Percentiles rank a stretch among this genome's conserved stretches.
phyloP scores from a whole-genome alignment of 31 red algal genomes.

The Endocladia muricata region DNA sequence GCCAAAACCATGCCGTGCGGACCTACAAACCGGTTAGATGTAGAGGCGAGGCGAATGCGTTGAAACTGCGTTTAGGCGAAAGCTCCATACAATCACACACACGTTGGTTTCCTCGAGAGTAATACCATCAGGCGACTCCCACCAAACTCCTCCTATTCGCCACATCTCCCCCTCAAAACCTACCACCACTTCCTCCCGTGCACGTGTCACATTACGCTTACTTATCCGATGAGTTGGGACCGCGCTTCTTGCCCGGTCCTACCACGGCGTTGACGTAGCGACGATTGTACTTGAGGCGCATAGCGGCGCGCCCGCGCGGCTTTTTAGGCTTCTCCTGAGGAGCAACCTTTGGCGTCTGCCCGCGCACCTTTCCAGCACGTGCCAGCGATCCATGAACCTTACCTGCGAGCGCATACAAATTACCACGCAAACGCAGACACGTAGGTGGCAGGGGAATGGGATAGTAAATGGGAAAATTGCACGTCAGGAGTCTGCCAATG shows the following conservation, averaged over 20 bases:
- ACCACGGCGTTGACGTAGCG: conserved; percentile 80
- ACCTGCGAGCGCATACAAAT: conserved; percentile 24
- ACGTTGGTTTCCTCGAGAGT: no score
- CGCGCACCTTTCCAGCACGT: conserved; percentile 97
- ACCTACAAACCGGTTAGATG: no score
- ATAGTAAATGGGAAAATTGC: neutral
- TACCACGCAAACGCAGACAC: no score
- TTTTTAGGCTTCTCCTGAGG: conserved; percentile 95
- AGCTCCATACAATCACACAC: no score
- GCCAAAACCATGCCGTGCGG: no score
- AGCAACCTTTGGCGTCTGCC: conserved; percentile 94
- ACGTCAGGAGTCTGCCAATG: neutral
- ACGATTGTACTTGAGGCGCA: conserved; percentile 95
- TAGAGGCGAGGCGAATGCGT: no score
- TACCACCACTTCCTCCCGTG: no score
- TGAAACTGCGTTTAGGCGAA: no score
- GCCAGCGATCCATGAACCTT: conserved; percentile 99
- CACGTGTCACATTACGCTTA: no score
- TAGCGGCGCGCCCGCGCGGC: conserved; percentile 88
- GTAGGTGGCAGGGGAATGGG: neutral
- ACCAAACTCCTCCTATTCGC: no score
- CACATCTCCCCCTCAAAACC: no score
- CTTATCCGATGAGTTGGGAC: conserved; percentile 78
- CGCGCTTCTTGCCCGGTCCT: conserved; percentile 75
- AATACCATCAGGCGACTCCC: no score